Evolutionary conservation across 1,139 yeast genomes (phyloP).

Genomic region (Pichia sp.): DNA sequence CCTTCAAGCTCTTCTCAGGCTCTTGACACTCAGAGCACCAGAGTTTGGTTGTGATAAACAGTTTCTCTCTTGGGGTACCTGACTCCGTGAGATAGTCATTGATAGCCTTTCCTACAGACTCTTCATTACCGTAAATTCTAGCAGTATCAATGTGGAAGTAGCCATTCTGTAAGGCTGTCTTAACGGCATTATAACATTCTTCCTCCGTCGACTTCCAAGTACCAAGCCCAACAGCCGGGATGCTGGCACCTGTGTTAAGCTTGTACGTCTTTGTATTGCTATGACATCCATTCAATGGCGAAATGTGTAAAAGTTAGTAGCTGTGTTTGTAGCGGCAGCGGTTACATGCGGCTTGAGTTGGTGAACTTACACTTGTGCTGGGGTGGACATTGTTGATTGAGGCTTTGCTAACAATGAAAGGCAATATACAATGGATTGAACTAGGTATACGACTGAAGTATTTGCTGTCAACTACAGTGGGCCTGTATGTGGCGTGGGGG

Average conservation of each 20-base stretch:
- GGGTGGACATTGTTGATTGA: too few species aligned
- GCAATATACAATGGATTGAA: too few species aligned
- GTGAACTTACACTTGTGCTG: too few species aligned
- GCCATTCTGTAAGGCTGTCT: constrained; percentile 50
- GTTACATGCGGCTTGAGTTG: too few species aligned
- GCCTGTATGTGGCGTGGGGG: too few species aligned
- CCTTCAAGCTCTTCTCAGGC: constrained; percentile 52
- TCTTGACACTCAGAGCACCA: constrained; percentile 45
- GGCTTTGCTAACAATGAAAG: too few species aligned
- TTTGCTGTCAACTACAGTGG: neutral
- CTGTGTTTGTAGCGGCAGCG: too few species aligned
- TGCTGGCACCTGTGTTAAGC: constrained; percentile 22
- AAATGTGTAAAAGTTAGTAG: too few species aligned
- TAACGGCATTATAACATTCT: constrained; percentile 54
- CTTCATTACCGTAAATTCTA: constrained; percentile 46
- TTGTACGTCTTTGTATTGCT: constrained; percentile 5
- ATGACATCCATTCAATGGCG: too few species aligned
- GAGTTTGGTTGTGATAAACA: constrained; percentile 41
- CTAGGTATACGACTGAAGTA: too few species aligned
- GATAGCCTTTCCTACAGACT: constrained; percentile 47
- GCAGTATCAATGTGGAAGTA: constrained; percentile 59
- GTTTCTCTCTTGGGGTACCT: constrained; percentile 36
- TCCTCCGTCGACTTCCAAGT: constrained; percentile 51
- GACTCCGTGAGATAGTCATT: constrained; percentile 27
- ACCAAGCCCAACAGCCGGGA: constrained; percentile 58